Percentiles rank a stretch among this genome's conserved stretches.
phyloP scores from a whole-genome alignment of 2,329 filamentous ascomycete genomes.

The Pseudogymnoascus sp. region DNA sequence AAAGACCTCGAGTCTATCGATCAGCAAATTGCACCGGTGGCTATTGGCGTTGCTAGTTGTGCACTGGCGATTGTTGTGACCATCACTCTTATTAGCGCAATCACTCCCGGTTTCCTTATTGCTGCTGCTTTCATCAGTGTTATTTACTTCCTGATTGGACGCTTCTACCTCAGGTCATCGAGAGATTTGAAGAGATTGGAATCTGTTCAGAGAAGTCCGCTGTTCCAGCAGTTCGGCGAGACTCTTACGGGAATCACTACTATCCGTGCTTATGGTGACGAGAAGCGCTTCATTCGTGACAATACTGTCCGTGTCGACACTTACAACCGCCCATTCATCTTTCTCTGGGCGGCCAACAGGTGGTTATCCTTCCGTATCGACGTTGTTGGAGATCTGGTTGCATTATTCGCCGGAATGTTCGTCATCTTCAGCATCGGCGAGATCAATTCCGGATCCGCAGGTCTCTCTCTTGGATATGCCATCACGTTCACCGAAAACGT shows the following conservation, averaged over 20 bases:
- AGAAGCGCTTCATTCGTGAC: constrained; percentile 85
- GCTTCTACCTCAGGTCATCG: constrained; percentile 87
- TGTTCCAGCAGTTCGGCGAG: constrained; percentile 98
- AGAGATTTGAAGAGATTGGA: constrained; percentile 91
- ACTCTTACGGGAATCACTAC: constrained; percentile 92
- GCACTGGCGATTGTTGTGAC: constrained; percentile 68
- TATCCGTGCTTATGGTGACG: constrained; percentile 92
- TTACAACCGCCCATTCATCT: constrained; percentile 89
- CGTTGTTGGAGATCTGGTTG: constrained; percentile 78
- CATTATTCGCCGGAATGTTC: constrained; percentile 89
- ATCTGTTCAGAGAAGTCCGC: constrained; percentile 83
- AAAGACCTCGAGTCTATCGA: constrained; percentile 94
- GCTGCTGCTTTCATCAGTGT: constrained; percentile 77
- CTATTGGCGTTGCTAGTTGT: constrained; percentile 65
- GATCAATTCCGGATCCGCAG: constrained; percentile 84
- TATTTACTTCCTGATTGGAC: constrained; percentile 74
- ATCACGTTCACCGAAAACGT: constrained; percentile 97
- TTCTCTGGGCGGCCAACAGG: constrained; percentile 90
- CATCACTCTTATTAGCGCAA: constrained; percentile 73
- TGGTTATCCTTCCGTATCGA: constrained; percentile 95
- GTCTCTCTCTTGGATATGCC: constrained; percentile 89
- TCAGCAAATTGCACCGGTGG: constrained; percentile 88
- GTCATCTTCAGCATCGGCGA: constrained; percentile 74
- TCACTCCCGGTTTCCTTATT: constrained; percentile 86
- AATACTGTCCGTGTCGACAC: constrained; percentile 83